These are phyloP conservation scores for Biscutella laevigata DNA, from an alignment of 441 rosid species.

Conservation along the genomic window DNA sequence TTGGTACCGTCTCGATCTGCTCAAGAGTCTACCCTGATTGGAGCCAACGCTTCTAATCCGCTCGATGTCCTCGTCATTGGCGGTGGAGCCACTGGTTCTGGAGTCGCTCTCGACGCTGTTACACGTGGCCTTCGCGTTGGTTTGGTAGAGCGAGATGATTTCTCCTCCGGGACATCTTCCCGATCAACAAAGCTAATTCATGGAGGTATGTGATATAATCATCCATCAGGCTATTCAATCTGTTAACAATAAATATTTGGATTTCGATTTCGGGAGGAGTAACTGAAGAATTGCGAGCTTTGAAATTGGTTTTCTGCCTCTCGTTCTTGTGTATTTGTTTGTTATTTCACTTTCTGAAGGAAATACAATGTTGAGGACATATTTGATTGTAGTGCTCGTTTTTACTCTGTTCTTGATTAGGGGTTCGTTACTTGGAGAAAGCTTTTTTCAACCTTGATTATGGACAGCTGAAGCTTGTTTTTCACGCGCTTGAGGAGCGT, in stretches of 20 bases:
- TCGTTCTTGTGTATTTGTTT: neutral
- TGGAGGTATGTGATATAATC: no score
- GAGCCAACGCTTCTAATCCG: slow-evolving; percentile 45
- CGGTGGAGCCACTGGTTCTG: slow-evolving; percentile 93
- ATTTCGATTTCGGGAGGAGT: neutral
- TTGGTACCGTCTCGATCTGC: slow-evolving; percentile 54
- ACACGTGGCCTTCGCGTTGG: slow-evolving; percentile 89
- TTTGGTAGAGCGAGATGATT: slow-evolving; percentile 86
- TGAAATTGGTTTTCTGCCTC: neutral
- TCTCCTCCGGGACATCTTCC: slow-evolving; percentile 89
- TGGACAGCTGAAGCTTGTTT: slow-evolving; percentile 83
- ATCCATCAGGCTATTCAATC: no score
- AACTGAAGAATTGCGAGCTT: neutral
- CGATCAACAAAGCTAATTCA: slow-evolving; percentile 93
- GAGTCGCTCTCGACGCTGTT: slow-evolving; percentile 82
- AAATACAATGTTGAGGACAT: neutral
- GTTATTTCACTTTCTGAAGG: neutral
- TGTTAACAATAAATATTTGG: neutral
- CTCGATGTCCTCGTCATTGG: slow-evolving; percentile 85
- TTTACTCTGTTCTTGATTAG: slow-evolving; percentile 23
- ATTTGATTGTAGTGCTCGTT: neutral
- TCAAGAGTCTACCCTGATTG: slow-evolving; percentile 58
- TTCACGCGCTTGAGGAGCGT: slow-evolving; percentile 93
- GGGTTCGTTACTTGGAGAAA: slow-evolving; percentile 94
- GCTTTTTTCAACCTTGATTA: slow-evolving; percentile 88